Base-by-base conservation (phyloP, 352 stramenopile species). In the Globisporangium okanoganense region DNA sequence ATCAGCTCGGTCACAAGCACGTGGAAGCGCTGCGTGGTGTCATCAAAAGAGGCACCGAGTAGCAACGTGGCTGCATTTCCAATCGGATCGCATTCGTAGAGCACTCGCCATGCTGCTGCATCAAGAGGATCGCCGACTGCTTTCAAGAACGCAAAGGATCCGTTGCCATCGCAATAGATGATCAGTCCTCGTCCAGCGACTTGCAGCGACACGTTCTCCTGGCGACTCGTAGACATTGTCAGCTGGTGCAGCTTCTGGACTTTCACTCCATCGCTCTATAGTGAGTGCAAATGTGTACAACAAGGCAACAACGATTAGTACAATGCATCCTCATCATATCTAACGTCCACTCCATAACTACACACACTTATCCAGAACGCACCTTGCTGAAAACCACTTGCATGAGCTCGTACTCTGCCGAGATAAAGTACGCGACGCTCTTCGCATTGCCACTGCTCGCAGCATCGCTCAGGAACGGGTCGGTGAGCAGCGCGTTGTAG, bases 381-480 rank as follows among this genome's bases (percentile, higher is more conserved):
- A 77, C 63, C 58, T 77, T 67, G 51, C 33, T 54, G 24, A 60
- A 58, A 14, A 71, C 45, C n/a, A 88, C 67, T 63, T 92, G 83
- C 67, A 92, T 65, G 24, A 94, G 53, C 29, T 85, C 73, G 59
- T 78, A 88, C 35, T 78, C 68, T 45, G 70, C 62, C n/a, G 86
- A 72, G 29, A 94, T 53, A 36, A 82, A 91, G 61, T 92, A 94
- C 45, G 73, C 77, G 16, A 88, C 74, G 56, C 58, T 76, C 7
- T 65, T 65, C 2, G 51, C 29, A 2, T 47, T 58, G 12, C 38
- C 54, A 6, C 66, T 67, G 56, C 27, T 29, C 36, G 53, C 73
- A 9, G 25, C 22, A 8, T 72, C 66, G 50, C 72, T 71, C 44
- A 75, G 58, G 60, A 91, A 91, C 18, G 82, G 79, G 57, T 92